These are phyloP conservation scores for Raphanus sativus DNA, from an alignment of 345 rosid species.

Conservation along the genomic window DNA sequence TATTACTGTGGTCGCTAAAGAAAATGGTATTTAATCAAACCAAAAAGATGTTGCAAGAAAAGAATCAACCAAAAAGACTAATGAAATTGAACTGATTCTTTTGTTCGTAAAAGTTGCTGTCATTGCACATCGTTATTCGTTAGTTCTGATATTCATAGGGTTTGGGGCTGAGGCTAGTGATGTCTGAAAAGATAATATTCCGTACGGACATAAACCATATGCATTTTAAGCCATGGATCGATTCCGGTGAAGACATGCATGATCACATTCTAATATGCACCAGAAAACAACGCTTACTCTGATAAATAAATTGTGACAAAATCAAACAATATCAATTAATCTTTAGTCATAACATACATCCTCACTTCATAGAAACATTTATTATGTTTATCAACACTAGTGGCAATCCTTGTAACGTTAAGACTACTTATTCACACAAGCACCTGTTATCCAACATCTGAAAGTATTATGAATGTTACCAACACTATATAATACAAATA, in stretches of 20 bases:
- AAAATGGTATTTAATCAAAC: slow-evolving; percentile 1
- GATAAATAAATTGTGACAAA: neutral
- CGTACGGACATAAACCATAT: neutral
- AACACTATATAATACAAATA: neutral
- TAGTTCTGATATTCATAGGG: neutral
- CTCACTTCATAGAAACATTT: neutral
- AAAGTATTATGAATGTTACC: neutral
- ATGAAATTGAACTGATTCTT: neutral
- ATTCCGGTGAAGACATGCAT: neutral
- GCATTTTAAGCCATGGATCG: neutral
- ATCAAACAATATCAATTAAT: neutral
- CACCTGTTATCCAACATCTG: neutral
- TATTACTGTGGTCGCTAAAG: slow-evolving; percentile 12
- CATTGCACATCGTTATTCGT: neutral
- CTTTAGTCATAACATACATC: neutral
- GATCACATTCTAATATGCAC: neutral
- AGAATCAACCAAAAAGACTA: neutral
- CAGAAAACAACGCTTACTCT: neutral
- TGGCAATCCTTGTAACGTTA: neutral
- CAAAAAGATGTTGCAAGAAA: no score
- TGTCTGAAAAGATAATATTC: neutral
- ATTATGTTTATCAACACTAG: neutral
- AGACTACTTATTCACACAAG: neutral
- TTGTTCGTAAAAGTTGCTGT: neutral
- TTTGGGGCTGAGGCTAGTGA: neutral